These are phyloP conservation scores for Citrus maxima DNA, from an alignment of 345 rosid genomes.

Conservation along the genomic window DNA sequence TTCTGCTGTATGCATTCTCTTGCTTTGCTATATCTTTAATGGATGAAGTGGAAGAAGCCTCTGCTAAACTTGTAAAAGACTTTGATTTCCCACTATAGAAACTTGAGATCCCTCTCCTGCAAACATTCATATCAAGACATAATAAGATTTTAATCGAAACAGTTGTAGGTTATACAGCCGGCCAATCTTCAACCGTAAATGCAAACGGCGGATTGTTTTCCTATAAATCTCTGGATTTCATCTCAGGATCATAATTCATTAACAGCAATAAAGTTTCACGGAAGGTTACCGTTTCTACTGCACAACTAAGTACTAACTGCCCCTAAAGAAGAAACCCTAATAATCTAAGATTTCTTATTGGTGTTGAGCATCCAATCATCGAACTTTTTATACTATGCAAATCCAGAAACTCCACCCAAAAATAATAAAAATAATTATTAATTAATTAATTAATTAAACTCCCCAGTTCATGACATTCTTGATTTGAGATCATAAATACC, in stretches of 20 bases:
- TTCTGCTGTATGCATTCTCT: slow-evolving; percentile 60
- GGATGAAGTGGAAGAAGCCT: slow-evolving; percentile 44
- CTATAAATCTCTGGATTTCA: no score
- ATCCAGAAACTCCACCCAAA: background rate
- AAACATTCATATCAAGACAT: background rate
- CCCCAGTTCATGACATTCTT: background rate
- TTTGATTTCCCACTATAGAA: slow-evolving; percentile 84
- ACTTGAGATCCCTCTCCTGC: slow-evolving; percentile 80
- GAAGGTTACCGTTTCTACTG: no score
- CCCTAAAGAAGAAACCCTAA: no score
- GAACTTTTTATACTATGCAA: background rate
- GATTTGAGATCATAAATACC: background rate
- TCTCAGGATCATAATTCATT: no score
- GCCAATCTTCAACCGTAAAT: background rate
- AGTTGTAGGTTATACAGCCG: background rate
- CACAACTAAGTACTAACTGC: no score
- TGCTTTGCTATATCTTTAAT: slow-evolving; percentile 68
- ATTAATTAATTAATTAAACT: background rate
- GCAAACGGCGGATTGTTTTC: background rate
- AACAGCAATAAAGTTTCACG: no score
- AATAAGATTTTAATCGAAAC: no score
- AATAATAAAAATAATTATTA: background rate
- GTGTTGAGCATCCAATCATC: background rate
- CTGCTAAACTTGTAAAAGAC: slow-evolving; percentile 61
- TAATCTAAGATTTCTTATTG: no score